Evolutionary conservation across 1,284 basidiomycete genomes (phyloP), one percentile per base, ranked within the genome.

Genomic region (Tremellales sp.): DNA sequence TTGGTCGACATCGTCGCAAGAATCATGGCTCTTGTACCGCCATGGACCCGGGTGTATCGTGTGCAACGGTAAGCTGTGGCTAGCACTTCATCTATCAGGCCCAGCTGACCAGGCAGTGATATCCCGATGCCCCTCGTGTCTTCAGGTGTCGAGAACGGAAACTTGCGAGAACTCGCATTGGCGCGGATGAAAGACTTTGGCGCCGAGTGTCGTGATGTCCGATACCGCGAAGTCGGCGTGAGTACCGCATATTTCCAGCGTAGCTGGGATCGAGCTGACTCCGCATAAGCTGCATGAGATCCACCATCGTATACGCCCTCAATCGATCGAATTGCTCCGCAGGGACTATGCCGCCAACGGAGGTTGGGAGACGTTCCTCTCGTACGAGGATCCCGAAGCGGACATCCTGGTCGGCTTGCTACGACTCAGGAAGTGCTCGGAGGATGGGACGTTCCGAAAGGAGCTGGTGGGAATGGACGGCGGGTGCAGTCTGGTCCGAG

Each of bases 101-200:
- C 3, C 26, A 33, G 37, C 45, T 41, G n/a, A 26, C 49, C 23
- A 1, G 0, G n/a, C 63, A 91, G 92, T 69, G 93, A 97, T 75
- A 97, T 97, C 58, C 93, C 93, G 1, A 82, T 97, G 57, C 93
- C 93, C 12, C 80, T 99, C 29, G 90, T 98, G 24, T 85, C 89
- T 3, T 94, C 90, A 53, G 96, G 96, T 19, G 97, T 96, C 62
- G 96, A 98, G 75, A 97, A 98, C 70, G 96, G 96, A 3, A 99
- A 99, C 72, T 77, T 99, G 57, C 85, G 96, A 46, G 94, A 99
- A 72, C 79, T 99, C 41, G 94, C 96, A 24, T 78, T 98, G 36
- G 93, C 93, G 60, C 83, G 96, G 21, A 96, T 99, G 92, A 94
- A 94, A 75, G 96, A 99, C 73, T 97, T 98, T 75, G 96, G 96